Percentiles rank a stretch among this genome's conserved stretches.
Evolutionary conservation across 192 early-diverging fungal genomes (phyloP).

Genomic region (Radiomyces spectabilis): DNA sequence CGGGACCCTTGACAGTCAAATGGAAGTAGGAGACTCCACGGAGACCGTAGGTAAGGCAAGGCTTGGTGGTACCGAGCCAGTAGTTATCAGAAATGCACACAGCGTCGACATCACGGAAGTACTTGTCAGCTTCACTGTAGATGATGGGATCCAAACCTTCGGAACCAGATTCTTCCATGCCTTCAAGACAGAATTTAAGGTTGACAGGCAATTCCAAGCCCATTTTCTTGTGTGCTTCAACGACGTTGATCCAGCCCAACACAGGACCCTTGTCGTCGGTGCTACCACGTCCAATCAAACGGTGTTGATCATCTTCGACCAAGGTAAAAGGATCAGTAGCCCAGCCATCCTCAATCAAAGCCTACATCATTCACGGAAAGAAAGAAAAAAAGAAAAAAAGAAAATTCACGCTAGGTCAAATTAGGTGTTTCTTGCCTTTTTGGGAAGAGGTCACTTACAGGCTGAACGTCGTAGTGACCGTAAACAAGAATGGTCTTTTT

Average conservation of each 20-base stretch:
- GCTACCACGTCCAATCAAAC: slow-evolving; percentile 85
- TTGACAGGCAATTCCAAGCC: slow-evolving; percentile 91
- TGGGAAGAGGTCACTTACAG: slow-evolving; percentile 41
- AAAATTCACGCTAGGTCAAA: not conserved
- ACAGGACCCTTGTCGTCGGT: slow-evolving; percentile 98
- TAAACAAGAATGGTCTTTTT: slow-evolving; percentile 98
- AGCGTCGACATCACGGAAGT: slow-evolving; percentile 88
- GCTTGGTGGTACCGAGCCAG: slow-evolving; percentile 94
- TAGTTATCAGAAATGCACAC: slow-evolving; percentile 99
- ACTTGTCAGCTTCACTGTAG: slow-evolving; percentile 73
- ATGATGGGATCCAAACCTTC: slow-evolving; percentile 95
- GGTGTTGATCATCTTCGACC: slow-evolving; percentile 75
- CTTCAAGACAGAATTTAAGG: slow-evolving; percentile 96
- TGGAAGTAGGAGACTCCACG: slow-evolving; percentile 69
- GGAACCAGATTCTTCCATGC: slow-evolving; percentile 83
- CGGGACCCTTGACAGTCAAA: slow-evolving; percentile 26
- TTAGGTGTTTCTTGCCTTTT: not conserved
- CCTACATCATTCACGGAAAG: slow-evolving; percentile 17
- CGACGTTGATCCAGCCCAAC: slow-evolving; percentile 94
- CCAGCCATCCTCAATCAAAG: slow-evolving; percentile 82
- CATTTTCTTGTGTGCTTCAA: slow-evolving; percentile 87
- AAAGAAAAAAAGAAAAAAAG: slow-evolving; percentile 1
- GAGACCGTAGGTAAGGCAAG: slow-evolving; percentile 96
- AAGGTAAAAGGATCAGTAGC: slow-evolving; percentile 85
- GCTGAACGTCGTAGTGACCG: slow-evolving; percentile 99